Evolutionary conservation across 1,139 yeast species (phyloP), one percentile per base, ranked within the genome.

Genomic region (Yamadazyma sp.): DNA sequence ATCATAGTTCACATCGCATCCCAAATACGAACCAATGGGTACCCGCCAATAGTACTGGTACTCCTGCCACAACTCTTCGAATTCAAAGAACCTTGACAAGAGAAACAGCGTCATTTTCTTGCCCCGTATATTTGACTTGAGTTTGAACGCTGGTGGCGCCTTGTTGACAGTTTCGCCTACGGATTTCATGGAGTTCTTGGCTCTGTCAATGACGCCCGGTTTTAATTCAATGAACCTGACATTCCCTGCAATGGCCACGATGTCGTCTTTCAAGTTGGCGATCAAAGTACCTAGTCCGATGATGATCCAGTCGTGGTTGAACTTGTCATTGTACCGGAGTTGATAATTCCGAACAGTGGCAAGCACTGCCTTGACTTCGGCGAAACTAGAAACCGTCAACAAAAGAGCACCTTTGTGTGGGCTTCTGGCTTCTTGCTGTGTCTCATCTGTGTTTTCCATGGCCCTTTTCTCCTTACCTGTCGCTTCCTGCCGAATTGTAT

Each of bases 81-180:
- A 17, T 25, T 47, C 42, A 28, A 48, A 49, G 54, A 79, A 78
- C 52, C 78, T 77, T 0, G 85, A 84, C 2, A 80, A 66, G 53
- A 76, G 74, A 55, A 75, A 81, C 32, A 87, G 66, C 47, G 87
- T 81, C 83, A 81, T 79, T 59, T 79, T 85, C 46, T 87, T 70
- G 6, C 40, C 38, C 30, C 39, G 41, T 10, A 23, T 9, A 5
- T n/a, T 28, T 2, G 20, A 11, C 30, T 34, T 29, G 5, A 37
- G 5, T 24, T 23, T 22, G 31, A 38, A 42, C 26, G 26, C 17
- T 9, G 22, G n/a, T 3, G 46, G 44, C 25, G 31, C 38, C 26
- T 15, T 17, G 3, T n/a, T 15, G 3, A 23, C 24, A n/a, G 17
- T 29, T 8, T 29, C 27, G 2, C 45, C 47, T 8, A 22, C 17